Percentiles rank a stretch among this genome's conserved stretches.
Conservation (phyloP, 2,329 filamentous ascomycete genomes). For the Venturia nashicola region DNA sequence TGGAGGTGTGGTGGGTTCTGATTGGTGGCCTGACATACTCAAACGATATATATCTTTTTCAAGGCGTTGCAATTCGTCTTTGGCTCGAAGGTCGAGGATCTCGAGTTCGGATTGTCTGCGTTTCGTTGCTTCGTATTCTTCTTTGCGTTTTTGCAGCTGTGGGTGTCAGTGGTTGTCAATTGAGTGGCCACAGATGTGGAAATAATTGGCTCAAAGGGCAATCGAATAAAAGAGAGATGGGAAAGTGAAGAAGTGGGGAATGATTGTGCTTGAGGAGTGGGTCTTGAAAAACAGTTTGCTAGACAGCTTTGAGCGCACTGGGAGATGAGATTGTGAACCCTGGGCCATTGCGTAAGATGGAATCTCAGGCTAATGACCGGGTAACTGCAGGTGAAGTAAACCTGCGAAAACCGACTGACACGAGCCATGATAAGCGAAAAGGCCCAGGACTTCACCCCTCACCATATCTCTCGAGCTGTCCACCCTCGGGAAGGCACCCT, state of each 20-base stretch:
- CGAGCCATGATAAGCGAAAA: background rate
- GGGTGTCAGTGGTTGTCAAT: background rate
- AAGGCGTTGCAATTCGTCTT: conserved; percentile 71
- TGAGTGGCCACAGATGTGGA: background rate
- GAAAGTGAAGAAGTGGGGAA: background rate
- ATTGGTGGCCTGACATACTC: conserved; percentile 57
- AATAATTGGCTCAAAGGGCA: background rate
- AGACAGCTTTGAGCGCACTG: background rate
- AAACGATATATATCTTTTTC: conserved; percentile 46
- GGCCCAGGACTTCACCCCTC: background rate
- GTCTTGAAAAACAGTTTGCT: background rate
- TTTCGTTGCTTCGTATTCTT: conserved; percentile 88
- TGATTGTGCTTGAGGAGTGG: background rate
- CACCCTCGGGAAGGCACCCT: background rate
- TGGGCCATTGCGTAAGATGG: background rate
- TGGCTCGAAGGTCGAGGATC: conserved; percentile 55
- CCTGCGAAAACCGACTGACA: background rate
- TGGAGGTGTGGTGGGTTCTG: conserved; percentile 90
- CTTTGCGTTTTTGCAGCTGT: conserved; percentile 86
- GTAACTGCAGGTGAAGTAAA: background rate
- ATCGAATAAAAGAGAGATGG: background rate
- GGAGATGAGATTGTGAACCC: background rate
- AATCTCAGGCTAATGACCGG: background rate
- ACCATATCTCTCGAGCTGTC: background rate
- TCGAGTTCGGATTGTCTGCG: conserved; percentile 90